Base-by-base conservation (phyloP, 805 yeast species). In the Wickerhamiella lipophila region DNA sequence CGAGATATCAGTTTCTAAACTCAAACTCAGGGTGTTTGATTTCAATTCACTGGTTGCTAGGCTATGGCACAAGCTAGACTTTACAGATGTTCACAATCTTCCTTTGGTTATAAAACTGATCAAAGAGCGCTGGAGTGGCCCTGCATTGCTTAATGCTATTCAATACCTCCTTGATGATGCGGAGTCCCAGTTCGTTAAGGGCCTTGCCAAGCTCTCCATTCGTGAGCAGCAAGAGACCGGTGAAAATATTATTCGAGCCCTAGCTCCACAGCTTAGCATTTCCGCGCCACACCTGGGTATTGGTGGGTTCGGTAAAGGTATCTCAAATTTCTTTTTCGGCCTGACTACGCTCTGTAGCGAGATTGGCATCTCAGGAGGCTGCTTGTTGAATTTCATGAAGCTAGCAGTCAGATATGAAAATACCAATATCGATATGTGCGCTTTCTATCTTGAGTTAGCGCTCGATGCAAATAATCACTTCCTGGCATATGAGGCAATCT, bases 381-480 rank as follows among this genome's bases (percentile, higher is more conserved):
- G 42, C 13, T 73, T 77, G 0, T 58, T 71, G 29, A 59, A 62
- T 50, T 61, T 73, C 34, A 60, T 60, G 21, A 58, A 61, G 21
- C 46, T 59, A 15, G 62, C 64, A 8, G 50, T 49, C 6, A 54
- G 47, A 12, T 59, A 42, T 26, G 41, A n/a, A 9, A 36, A n/a
- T n/a, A 26, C 18, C 11, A 11, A 19, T 45, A 21, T 26, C 46
- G 39, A 30, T 11, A 42, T 42, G 16, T 42, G 23, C n/a, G 27
- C 36, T 8, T 13, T 21, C 3, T 45, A 44, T 21, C 53, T 61
- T 36, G 51, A 49, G 1, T 35, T 61, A 27, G 58, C 68, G 8
- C 51, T 68, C n/a, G 60, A 58, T 30, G 49, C 59, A 8, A 27
- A 45, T 18, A 36, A 45, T 26, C 34, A 26, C 18, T 13, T 36